Base-by-base conservation (phyloP, 495 filamentous ascomycete genomes). In the Parathielavia appendiculata region DNA sequence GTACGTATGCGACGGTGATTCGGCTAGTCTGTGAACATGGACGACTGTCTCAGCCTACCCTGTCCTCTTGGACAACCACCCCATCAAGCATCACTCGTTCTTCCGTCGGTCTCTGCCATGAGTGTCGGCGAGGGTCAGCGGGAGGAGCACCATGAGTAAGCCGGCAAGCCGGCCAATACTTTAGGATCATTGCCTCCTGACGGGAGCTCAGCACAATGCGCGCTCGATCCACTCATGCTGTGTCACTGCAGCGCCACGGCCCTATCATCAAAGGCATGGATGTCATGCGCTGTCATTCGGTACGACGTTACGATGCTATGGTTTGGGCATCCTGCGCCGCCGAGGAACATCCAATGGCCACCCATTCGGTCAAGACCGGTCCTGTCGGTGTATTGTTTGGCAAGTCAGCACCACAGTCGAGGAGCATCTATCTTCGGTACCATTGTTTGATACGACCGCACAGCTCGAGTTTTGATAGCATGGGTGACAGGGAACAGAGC, bases 241-340 rank as follows among this genome's bases (percentile, higher is more conserved):
- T 63, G 56, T 48, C 38, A 63, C 60, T 39, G 56, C 56, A 56
- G 57, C 50, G 34, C 32, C 39, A 50, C 36, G n/a, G 36, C 38
- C 55, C 55, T 57, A 14, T 44, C 38, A 35, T 23, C n/a, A 34
- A 34, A 16, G 6, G 26, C 26, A 30, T 30, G 56, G 20, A 58
- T 44, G 56, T 23, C 56, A 58, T 58, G 56, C 56, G 56, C 22
- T 59, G 57, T 59, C 57, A 53, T 59, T 47, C 43, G 41, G 49
- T 59, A 20, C 39, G 50, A 59, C 57, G 36, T 59, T 51, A 34
- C 56, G 12, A 32, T 22, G 14, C 26, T 22, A 17, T 36, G 40
- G 23, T 30, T 57, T 43, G 32, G 23, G 19, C 39, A 17, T 46
- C 30, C 46, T 53, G 57, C 34, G 57, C 56, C 41, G 49, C 40